Evolutionary conservation across 768 basidiomycete species (phyloP).

Genomic region (Leccinum barrowsii): DNA sequence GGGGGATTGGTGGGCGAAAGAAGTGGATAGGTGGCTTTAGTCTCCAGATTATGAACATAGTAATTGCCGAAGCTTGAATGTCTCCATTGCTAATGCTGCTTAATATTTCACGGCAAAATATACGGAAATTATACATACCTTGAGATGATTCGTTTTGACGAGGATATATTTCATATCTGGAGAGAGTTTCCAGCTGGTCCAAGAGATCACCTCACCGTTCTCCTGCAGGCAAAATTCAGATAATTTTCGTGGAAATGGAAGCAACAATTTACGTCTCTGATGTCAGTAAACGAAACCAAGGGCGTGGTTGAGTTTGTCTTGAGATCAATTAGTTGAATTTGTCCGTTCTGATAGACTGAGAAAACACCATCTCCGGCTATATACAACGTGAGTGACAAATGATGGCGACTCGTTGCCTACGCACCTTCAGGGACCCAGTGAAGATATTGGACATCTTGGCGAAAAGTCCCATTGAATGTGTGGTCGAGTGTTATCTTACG

Average conservation of each 20-base stretch:
- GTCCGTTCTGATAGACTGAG: constrained; percentile 55
- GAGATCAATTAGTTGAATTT: constrained; percentile 79
- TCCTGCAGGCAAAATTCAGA: constrained; percentile 39
- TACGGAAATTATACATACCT: constrained; percentile 42
- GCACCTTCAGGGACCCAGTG: constrained; percentile 92
- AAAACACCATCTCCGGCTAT: constrained; percentile 94
- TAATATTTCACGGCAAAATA: constrained; percentile 1
- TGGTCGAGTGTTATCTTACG: constrained; percentile 83
- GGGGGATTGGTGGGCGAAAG: constrained; percentile 67
- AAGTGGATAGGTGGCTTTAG: constrained; percentile 67
- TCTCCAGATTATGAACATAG: constrained; percentile 79
- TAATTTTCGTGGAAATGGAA: background rate
- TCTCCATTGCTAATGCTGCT: constrained; percentile 80
- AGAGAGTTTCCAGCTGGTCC: constrained; percentile 75
- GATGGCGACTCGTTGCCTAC: constrained; percentile 12
- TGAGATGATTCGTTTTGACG: constrained; percentile 67
- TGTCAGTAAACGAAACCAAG: constrained; percentile 54
- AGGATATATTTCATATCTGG: constrained; percentile 90
- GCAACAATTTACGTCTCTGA: constrained; percentile 55
- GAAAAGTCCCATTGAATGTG: constrained; percentile 90
- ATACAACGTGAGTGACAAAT: constrained; percentile 6
- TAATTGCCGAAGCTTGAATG: constrained; percentile 89
- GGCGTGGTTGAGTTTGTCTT: constrained; percentile 65
- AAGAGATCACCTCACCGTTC: constrained; percentile 46
- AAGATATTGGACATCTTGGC: constrained; percentile 41